These are phyloP conservation scores for Venturia nashicola DNA, from an alignment of 2,329 filamentous ascomycete species.

Conservation along the genomic window DNA sequence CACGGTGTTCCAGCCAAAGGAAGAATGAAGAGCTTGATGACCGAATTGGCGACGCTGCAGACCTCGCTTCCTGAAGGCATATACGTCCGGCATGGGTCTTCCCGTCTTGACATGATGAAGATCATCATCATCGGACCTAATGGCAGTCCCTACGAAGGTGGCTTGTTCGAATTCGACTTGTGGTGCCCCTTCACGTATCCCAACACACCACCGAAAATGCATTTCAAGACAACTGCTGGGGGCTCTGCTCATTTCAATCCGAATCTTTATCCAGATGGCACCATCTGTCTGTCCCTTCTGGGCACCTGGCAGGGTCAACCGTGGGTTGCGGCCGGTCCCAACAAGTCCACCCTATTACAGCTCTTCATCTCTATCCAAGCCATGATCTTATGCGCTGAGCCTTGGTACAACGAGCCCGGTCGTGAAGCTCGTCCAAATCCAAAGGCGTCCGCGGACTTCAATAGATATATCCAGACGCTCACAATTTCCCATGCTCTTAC, in stretches of 20 bases:
- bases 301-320: conserved; percentile 35
- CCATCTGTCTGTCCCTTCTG: conserved; percentile 38
- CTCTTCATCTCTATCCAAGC: conserved; percentile 44
- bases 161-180: conserved; percentile 44
- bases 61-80: conserved; percentile 39
- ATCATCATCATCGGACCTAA: conserved; percentile 36
- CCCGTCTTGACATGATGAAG: conserved; percentile 39
- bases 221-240: conserved; percentile 34
- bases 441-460: neutral
- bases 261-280: conserved; percentile 38
- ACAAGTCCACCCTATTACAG: conserved; percentile 38
- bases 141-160: conserved; percentile 41
- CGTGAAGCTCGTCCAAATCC: neutral
- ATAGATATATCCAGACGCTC: neutral
- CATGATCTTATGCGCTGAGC: conserved; percentile 44
- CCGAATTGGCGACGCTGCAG: conserved; percentile 33
- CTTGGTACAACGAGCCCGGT: conserved; percentile 42
- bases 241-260: conserved; percentile 35
- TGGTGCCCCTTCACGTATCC: conserved; percentile 33
- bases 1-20: conserved; percentile 15
- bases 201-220: conserved; percentile 26
- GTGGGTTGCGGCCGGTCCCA: conserved; percentile 23
- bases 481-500: neutral
- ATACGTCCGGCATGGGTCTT: conserved; percentile 34
- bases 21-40: conserved; percentile 37